These are phyloP conservation scores for Cadophora gregata DNA, from an alignment of 2,329 filamentous ascomycete genomes.

Conservation along the genomic window DNA sequence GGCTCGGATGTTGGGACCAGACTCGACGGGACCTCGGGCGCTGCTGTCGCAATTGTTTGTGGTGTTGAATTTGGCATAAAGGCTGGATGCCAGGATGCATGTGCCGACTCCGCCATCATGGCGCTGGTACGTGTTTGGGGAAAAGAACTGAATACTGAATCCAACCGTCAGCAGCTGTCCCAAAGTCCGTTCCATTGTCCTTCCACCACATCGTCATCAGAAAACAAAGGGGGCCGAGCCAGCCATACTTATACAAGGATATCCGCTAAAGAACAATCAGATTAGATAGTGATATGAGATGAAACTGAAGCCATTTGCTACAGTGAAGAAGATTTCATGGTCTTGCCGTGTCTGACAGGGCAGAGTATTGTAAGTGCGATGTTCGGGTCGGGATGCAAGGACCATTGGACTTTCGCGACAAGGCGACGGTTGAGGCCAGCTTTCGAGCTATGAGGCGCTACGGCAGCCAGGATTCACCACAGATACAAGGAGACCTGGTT, in stretches of 20 bases:
- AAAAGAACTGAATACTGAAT: constrained; percentile 40
- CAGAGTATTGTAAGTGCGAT: constrained; percentile 4
- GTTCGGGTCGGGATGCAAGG: constrained; percentile 6
- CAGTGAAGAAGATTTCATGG: constrained; percentile 17
- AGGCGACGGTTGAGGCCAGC: constrained; percentile 28
- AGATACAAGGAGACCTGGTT: not conserved
- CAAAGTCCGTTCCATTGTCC: constrained; percentile 12
- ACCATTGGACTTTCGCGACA: constrained; percentile 10
- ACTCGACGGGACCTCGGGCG: constrained; percentile 19
- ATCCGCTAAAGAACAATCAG: constrained; percentile 37
- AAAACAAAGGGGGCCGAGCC: constrained; percentile 11
- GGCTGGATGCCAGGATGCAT: constrained; percentile 58
- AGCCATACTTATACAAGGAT: constrained; percentile 40
- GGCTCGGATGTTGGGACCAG: constrained; percentile 18
- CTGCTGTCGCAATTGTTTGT: constrained; percentile 31
- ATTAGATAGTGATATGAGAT: constrained; percentile 30
- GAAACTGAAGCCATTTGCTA: constrained; percentile 32
- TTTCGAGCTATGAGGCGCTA: constrained; percentile 15
- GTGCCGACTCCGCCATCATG: constrained; percentile 53
- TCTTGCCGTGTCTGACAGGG: constrained; percentile 15
- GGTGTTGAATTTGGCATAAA: constrained; percentile 53
- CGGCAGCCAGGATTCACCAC: constrained; percentile 13
- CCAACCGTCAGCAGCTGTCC: constrained; percentile 31
- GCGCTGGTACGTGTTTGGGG: constrained; percentile 27
- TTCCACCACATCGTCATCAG: constrained; percentile 14